Percentiles rank a stretch among this genome's conserved stretches.
Conservation (phyloP, 1,284 basidiomycete genomes). For the Ganoderma boninense region DNA sequence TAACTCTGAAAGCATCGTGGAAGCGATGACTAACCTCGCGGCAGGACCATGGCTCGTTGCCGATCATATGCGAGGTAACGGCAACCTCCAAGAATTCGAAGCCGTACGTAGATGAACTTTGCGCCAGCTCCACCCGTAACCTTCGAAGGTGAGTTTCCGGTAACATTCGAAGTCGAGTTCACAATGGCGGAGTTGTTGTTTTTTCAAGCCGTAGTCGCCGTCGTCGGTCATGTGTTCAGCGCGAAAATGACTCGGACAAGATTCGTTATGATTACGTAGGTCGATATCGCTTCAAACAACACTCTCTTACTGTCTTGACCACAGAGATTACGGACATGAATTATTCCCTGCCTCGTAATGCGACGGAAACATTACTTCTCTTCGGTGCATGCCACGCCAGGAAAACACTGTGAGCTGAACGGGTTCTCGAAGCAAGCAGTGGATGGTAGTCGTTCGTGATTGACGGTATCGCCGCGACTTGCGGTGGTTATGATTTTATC, state of each 20-base stretch:
- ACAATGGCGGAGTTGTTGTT: not conserved
- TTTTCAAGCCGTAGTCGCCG: not conserved
- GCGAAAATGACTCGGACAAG: not conserved
- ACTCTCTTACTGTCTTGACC: not conserved
- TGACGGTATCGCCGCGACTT: not conserved
- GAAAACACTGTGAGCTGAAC: not conserved
- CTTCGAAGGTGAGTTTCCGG: not conserved
- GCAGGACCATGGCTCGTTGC: not conserved
- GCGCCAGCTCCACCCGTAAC: not conserved
- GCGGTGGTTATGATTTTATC: not conserved
- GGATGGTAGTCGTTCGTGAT: not conserved
- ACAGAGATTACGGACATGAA: too few relatives aligned
- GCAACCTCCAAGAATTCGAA: not conserved
- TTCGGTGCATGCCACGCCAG: not conserved
- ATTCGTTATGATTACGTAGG: not conserved
- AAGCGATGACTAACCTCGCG: conserved; percentile 4
- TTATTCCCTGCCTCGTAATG: too few relatives aligned
- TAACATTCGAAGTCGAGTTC: too few relatives aligned
- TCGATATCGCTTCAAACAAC: not conserved
- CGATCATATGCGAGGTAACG: not conserved
- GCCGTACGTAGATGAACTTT: not conserved
- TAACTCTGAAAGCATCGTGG: not conserved
- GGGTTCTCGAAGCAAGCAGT: not conserved
- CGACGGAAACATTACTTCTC: too few relatives aligned
- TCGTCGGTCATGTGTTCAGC: not conserved